Evolutionary conservation across 2,329 filamentous ascomycete species (phyloP).

Genomic region (Metarhizium humberi): DNA sequence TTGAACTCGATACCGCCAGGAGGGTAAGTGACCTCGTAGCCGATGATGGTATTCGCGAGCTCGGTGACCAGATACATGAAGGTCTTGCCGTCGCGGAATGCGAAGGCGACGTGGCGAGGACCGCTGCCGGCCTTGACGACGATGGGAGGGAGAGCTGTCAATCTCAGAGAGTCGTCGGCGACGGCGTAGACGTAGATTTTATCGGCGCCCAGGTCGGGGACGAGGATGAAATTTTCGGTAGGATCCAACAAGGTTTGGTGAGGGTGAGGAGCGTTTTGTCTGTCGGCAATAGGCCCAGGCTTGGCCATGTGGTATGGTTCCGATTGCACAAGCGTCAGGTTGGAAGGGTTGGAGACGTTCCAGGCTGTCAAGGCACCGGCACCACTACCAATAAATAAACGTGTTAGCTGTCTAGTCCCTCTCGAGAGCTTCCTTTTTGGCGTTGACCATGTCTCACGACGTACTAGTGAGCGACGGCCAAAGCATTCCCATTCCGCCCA

Average conservation of each 20-base stretch:
- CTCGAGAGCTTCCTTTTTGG: not conserved
- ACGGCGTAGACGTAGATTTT: constrained; percentile 48
- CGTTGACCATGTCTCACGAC: constrained; percentile 11
- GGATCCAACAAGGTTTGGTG: constrained; percentile 59
- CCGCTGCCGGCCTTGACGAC: constrained; percentile 44
- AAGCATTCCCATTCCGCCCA: constrained; percentile 28
- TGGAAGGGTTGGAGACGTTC: constrained; percentile 28
- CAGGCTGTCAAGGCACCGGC: constrained; percentile 35
- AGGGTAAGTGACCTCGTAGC: constrained; percentile 46
- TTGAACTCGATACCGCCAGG: constrained; percentile 31
- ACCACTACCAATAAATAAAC: constrained; percentile 15
- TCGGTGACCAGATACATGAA: constrained; percentile 55
- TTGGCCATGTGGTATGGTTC: constrained; percentile 29
- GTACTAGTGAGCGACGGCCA: constrained; percentile 38
- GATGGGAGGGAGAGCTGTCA: constrained; percentile 30
- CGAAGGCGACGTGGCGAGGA: constrained; percentile 57
- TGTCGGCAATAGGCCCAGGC: constrained; percentile 28
- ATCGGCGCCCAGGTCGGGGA: constrained; percentile 59
- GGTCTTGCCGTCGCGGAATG: constrained; percentile 30
- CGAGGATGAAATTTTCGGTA: constrained; percentile 50
- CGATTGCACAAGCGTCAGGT: constrained; percentile 26
- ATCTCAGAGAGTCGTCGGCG: constrained; percentile 29
- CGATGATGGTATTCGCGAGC: constrained; percentile 45
- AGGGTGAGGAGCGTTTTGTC: constrained; percentile 51
- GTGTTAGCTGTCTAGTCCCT: not conserved